Evolutionary conservation across 371 early-diverging fungal species (phyloP).

Genomic region (Syncephalastrum sp.): DNA sequence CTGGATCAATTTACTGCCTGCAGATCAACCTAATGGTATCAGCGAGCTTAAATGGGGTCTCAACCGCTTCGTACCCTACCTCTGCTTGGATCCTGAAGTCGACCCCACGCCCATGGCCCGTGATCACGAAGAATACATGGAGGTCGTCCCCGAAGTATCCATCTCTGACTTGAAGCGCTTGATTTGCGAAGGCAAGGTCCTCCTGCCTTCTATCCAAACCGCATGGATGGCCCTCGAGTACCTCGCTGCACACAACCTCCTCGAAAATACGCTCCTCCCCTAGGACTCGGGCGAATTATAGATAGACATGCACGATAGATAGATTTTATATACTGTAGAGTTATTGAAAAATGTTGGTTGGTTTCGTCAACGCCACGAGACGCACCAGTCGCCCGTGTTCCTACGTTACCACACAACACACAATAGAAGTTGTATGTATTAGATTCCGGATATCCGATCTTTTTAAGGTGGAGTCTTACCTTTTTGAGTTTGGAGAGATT

Average conservation of each 20-base stretch:
- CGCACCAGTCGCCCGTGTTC: constrained; percentile 52
- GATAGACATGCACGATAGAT: background rate
- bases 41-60: constrained; percentile 65
- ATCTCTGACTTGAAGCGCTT: constrained; percentile 34
- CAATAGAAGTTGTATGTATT: background rate
- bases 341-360: constrained; percentile 27
- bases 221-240: constrained; percentile 51
- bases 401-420: constrained; percentile 19
- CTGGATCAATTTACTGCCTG: constrained; percentile 53
- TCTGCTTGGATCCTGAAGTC: constrained; percentile 52
- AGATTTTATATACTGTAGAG: background rate
- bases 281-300: background rate
- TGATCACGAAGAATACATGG: constrained; percentile 60
- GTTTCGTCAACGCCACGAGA: constrained; percentile 58
- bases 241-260: constrained; percentile 25
- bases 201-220: constrained; percentile 55
- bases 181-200: constrained; percentile 45
- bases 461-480: constrained; percentile 19
- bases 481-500: constrained; percentile 48
- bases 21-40: constrained; percentile 51
- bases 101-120: constrained; percentile 49
- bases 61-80: constrained; percentile 63
- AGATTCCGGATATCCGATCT: background rate
- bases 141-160: constrained; percentile 37
- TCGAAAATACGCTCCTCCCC: constrained; percentile 11